Conservation (phyloP, 1,139 yeast species). For the Debaryomycetaceae sp. region DNA sequence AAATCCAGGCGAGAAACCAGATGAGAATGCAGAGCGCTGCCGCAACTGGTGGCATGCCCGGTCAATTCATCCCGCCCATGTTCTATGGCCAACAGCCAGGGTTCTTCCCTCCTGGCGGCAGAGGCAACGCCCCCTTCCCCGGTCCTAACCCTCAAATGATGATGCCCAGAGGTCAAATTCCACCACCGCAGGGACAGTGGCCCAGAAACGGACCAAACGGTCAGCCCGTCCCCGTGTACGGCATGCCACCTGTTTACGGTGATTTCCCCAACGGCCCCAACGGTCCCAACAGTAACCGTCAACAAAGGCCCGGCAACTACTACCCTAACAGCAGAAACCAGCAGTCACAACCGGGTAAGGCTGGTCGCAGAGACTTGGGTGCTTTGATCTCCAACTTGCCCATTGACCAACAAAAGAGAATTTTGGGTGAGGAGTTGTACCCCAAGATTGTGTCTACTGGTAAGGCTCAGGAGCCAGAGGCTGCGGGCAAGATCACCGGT, state of each 20-base stretch:
- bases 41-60: conserved; percentile 84
- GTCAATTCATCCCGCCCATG: conserved; percentile 95
- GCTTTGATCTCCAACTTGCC: conserved; percentile 62
- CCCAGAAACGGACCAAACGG: conserved; percentile 78
- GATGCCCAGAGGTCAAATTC: conserved; percentile 76
- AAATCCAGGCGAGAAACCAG: conserved; percentile 97
- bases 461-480: conserved; percentile 81
- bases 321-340: conserved; percentile 38
- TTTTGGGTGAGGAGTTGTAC: conserved; percentile 96
- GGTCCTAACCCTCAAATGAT: conserved; percentile 87
- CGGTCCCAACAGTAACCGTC: conserved; percentile 36
- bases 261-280: conserved; percentile 42
- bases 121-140: conserved; percentile 82
- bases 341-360: conserved; percentile 22
- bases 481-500: conserved; percentile 99
- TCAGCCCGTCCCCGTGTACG: conserved; percentile 76
- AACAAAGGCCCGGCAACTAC: conserved; percentile 27
- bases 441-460: conserved; percentile 91
- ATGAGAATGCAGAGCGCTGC: conserved; percentile 96
- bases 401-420: conserved; percentile 92
- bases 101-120: conserved; percentile 73
- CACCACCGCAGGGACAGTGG: conserved; percentile 72
- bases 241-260: conserved; percentile 76
- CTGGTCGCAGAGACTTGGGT: conserved; percentile 44
- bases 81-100: conserved; percentile 88